A percentile compares a stretch with the other conserved stretches of the same genome.
Conservation (phyloP, 495 filamentous ascomycete species). For the Trypethelium eluteriae region DNA sequence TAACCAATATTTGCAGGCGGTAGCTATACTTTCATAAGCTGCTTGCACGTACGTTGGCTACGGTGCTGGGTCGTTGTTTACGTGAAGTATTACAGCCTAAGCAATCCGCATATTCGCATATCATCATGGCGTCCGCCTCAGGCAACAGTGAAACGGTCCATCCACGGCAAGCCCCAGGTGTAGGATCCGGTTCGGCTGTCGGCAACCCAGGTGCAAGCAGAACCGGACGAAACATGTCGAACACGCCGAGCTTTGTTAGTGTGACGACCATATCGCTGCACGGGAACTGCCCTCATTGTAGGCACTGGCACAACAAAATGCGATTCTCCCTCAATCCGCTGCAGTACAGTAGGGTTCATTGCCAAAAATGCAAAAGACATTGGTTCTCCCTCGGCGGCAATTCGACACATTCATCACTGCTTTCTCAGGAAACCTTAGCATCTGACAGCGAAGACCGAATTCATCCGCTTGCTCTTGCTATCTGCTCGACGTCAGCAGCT, state of each 20-base stretch:
- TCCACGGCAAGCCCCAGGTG: neutral
- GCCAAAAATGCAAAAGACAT: neutral
- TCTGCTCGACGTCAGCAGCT: neutral
- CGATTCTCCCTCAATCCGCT: neutral
- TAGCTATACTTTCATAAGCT: neutral
- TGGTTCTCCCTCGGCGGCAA: constrained; percentile 5
- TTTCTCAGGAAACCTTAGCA: neutral
- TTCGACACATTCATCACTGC: neutral
- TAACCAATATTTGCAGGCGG: neutral
- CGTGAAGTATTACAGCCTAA: too few relatives aligned
- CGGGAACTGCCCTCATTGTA: constrained; percentile 1
- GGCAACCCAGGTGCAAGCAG: neutral
- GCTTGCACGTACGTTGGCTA: too few relatives aligned
- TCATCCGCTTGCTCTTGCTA: neutral
- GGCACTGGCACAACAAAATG: neutral
- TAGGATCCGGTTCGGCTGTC: neutral
- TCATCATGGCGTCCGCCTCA: neutral
- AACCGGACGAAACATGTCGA: neutral
- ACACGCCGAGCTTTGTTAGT: neutral
- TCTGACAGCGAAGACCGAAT: neutral
- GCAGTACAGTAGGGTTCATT: neutral
- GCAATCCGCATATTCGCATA: neutral
- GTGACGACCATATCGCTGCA: neutral
- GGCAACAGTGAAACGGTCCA: neutral
- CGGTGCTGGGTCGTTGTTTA: too few relatives aligned